These are phyloP conservation scores for Fusarium sp. DNA, from an alignment of 2,329 filamentous ascomycete genomes.

Conservation along the genomic window DNA sequence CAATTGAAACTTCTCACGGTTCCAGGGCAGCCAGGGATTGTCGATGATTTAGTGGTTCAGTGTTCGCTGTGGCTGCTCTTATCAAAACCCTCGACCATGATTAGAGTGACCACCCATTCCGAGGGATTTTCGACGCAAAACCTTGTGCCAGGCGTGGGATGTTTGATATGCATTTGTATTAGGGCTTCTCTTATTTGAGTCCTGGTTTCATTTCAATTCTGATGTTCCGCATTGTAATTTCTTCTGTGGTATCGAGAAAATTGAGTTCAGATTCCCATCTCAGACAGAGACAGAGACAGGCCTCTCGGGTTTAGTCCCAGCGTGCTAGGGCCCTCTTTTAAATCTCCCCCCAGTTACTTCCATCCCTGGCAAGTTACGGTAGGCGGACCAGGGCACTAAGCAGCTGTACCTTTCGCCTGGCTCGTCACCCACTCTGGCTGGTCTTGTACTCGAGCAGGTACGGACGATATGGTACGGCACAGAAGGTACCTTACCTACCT, in stretches of 20 bases:
- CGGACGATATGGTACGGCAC: neutral
- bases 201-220: neutral
- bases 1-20: constrained; percentile 24
- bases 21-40: constrained; percentile 21
- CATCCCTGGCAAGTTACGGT: constrained; percentile 16
- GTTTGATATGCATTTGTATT: constrained; percentile 3
- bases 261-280: constrained; percentile 11
- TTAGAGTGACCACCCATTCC: constrained; percentile 13
- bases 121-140: neutral
- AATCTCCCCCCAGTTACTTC: constrained; percentile 10
- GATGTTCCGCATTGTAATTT: neutral
- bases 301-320: constrained; percentile 3
- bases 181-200: neutral
- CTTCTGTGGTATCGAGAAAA: constrained; percentile 9
- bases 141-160: neutral
- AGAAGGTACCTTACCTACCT: neutral
- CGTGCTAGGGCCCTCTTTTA: constrained; percentile 26
- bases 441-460: constrained; percentile 12
- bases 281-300: neutral
- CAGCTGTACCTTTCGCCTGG: constrained; percentile 17
- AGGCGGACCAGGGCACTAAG: constrained; percentile 6
- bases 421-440: constrained; percentile 6
- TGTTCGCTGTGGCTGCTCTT: constrained; percentile 25
- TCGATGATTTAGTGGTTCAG: neutral
- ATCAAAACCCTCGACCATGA: constrained; percentile 21